phyloP scores from a whole-genome alignment of 1,139 yeast genomes.

The Pichia sp. region DNA sequence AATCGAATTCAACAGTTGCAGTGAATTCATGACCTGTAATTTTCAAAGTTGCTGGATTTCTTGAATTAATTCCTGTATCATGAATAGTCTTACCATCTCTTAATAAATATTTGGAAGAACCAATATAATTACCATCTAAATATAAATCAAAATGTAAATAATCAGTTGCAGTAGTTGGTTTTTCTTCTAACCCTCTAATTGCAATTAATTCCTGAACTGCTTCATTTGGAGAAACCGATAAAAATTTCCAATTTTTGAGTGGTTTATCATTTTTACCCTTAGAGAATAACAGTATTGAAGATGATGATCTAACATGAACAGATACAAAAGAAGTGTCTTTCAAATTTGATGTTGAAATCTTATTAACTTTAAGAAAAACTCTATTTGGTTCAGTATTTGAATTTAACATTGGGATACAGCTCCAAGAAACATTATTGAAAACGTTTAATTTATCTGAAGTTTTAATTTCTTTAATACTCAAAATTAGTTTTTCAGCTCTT shows the following conservation, averaged over 20 bases:
- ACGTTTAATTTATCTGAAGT: conserved; percentile 4
- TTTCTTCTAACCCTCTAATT: conserved; percentile 42
- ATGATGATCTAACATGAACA: conserved; percentile 36
- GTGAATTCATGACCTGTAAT: conserved; percentile 30
- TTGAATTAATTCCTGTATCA: conserved; percentile 21
- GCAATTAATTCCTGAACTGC: conserved; percentile 25
- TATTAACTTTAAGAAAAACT: conserved; percentile 52
- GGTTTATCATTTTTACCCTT: conserved; percentile 63
- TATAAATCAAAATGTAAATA: conserved; percentile 52
- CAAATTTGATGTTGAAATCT: conserved; percentile 38
- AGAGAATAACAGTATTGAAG: conserved; percentile 47
- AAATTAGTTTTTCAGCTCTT: conserved; percentile 65
- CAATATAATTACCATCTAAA: conserved; percentile 56
- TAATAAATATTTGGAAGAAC: conserved; percentile 39
- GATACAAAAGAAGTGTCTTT: conserved; percentile 29
- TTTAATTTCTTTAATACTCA: conserved; percentile 69
- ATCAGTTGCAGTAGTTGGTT: conserved; percentile 33
- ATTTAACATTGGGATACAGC: conserved; percentile 55
- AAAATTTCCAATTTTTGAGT: conserved; percentile 58
- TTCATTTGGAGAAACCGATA: conserved; percentile 72
- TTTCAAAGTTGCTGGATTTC: conserved; percentile 25
- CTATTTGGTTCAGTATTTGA: conserved; percentile 63
- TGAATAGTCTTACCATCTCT: conserved; percentile 27
- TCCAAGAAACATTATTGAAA: conserved; percentile 35
- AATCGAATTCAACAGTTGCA: conserved; percentile 50